phyloP scores from a whole-genome alignment of 176 grass and related monocot species.

The Aegilops umbellulata region DNA sequence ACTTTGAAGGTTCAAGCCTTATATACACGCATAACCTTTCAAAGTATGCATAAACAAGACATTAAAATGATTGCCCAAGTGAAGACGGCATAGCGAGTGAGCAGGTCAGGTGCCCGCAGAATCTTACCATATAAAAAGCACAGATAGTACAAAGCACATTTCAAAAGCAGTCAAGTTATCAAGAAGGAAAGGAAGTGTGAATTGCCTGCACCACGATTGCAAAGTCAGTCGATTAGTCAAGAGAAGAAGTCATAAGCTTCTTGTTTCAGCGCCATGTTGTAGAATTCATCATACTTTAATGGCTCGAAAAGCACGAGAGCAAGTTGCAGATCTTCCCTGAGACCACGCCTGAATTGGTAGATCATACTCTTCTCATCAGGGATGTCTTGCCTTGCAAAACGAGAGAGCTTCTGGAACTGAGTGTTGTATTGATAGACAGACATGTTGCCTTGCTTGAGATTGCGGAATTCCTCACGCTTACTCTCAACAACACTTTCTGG shows the following conservation, averaged over 20 bases:
- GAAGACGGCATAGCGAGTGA: not conserved
- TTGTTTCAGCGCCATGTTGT: no score
- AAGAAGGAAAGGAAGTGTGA: not conserved
- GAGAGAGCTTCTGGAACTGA: no score
- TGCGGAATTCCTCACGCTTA: no score
- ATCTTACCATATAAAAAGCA: not conserved
- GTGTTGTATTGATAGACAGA: no score
- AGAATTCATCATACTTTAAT: no score
- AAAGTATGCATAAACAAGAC: not conserved
- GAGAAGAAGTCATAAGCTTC: not conserved
- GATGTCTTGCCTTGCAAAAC: no score
- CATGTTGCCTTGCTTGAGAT: no score
- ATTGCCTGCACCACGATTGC: not conserved
- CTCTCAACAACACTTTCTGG: no score
- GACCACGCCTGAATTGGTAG: no score
- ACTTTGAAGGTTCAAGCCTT: conserved; percentile 6
- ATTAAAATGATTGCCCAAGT: not conserved
- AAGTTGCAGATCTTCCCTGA: no score
- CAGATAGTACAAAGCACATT: not conserved
- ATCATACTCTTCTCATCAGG: no score
- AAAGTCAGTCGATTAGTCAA: not conserved
- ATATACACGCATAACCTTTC: not conserved
- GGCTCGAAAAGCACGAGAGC: no score
- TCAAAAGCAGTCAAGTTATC: not conserved
- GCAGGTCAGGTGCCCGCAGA: not conserved